Conservation (phyloP, 2,329 filamentous ascomycete genomes). For the Aspergillus aculeatinus region DNA sequence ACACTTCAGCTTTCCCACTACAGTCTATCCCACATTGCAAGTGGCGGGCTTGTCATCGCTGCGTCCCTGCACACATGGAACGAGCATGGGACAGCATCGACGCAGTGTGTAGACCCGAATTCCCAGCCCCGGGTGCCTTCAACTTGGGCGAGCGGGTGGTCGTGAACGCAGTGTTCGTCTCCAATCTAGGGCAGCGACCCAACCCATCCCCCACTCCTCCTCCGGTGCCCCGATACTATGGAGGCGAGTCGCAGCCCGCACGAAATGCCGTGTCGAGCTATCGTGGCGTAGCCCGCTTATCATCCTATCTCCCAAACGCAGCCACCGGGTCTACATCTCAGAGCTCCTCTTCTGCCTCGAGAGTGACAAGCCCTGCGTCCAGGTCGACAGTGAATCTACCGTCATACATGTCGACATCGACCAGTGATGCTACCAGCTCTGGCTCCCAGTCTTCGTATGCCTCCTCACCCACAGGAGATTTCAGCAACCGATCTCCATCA, state of each 20-base stretch:
- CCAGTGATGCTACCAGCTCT: no score
- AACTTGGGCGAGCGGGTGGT: constrained; percentile 32
- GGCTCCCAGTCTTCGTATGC: no score
- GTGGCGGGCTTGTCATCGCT: constrained; percentile 20
- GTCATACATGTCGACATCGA: no score
- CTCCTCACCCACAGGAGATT: no score
- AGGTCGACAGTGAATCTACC: no score
- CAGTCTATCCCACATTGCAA: constrained; percentile 9
- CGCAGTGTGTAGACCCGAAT: constrained; percentile 34
- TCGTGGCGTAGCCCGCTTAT: not conserved
- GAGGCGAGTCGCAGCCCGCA: not conserved
- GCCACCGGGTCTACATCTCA: no score
- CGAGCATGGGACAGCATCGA: constrained; percentile 48
- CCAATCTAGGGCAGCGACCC: constrained; percentile 15
- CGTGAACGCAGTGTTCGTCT: constrained; percentile 26
- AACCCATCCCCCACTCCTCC: not conserved
- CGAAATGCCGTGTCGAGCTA: not conserved
- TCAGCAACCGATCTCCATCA: no score
- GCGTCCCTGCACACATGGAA: constrained; percentile 31
- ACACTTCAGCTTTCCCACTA: not conserved
- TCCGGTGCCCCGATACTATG: not conserved
- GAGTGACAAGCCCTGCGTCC: no score
- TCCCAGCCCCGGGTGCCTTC: constrained; percentile 25
- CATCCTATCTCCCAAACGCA: not conserved
- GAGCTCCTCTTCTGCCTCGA: no score